phyloP scores from a whole-genome alignment of 306 rosid genomes.

The Albizia julibrissin region DNA sequence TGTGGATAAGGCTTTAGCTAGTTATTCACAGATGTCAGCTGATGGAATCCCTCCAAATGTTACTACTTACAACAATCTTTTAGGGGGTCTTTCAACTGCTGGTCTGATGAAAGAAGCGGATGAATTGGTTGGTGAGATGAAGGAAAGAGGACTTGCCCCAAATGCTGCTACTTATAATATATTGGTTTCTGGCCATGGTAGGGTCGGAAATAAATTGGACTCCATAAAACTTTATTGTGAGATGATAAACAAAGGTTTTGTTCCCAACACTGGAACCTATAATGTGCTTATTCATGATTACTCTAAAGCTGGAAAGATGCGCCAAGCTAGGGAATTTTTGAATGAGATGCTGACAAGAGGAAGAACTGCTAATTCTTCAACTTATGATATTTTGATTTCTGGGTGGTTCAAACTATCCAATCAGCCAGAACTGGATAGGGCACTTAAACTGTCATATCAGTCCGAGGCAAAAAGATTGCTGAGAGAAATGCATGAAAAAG shows the following conservation, averaged over 20 bases:
- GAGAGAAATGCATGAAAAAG: constrained; percentile 72
- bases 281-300: constrained; percentile 82
- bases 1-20: constrained; percentile 60
- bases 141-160: constrained; percentile 64
- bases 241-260: constrained; percentile 77
- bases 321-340: constrained; percentile 85
- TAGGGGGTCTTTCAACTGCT: constrained; percentile 67
- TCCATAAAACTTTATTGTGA: constrained; percentile 74
- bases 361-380: constrained; percentile 73
- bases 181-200: constrained; percentile 78
- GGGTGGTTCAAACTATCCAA: constrained; percentile 79
- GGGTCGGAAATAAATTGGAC: constrained; percentile 65
- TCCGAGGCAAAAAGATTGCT: constrained; percentile 76
- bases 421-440: constrained; percentile 62
- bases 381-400: constrained; percentile 74
- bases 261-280: constrained; percentile 74
- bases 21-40: constrained; percentile 58
- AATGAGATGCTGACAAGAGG: constrained; percentile 83
- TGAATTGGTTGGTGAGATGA: constrained; percentile 61
- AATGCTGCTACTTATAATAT: constrained; percentile 74
- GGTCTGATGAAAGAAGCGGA: constrained; percentile 72
- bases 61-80: constrained; percentile 65
- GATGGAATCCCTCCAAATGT: constrained; percentile 73
- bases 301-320: constrained; percentile 82
- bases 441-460: constrained; percentile 51